Conservation (phyloP, 2,329 filamentous ascomycete species). For the Penicillium sp. region DNA sequence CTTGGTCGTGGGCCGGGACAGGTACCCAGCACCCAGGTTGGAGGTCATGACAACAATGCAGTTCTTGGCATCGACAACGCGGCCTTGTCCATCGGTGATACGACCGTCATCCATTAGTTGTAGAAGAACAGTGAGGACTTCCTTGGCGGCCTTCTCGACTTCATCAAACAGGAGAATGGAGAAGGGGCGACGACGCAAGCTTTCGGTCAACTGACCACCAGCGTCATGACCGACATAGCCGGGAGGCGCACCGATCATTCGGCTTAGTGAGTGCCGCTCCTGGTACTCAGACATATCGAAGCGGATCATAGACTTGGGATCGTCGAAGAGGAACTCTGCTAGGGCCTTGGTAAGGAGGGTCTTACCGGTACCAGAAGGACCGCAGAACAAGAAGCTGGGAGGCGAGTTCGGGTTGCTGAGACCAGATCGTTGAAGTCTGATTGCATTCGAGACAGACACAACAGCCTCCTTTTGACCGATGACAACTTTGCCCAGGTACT, state of each 20-base stretch:
- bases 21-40: conserved; percentile 91
- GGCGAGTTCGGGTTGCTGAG: conserved; percentile 95
- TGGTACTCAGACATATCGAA: conserved; percentile 99
- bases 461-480: conserved; percentile 95
- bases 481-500: conserved; percentile 76
- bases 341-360: conserved; percentile 95
- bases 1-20: conserved; percentile 73
- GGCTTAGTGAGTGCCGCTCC: conserved; percentile 88
- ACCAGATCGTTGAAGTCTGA: conserved; percentile 90
- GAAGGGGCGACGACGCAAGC: conserved; percentile 89
- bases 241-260: conserved; percentile 96
- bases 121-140: conserved; percentile 93
- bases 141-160: conserved; percentile 97
- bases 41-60: conserved; percentile 99
- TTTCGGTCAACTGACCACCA: conserved; percentile 93
- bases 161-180: conserved; percentile 98
- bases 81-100: conserved; percentile 96
- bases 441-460: conserved; percentile 88
- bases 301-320: conserved; percentile 94
- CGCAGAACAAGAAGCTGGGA: conserved; percentile 97
- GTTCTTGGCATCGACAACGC: conserved; percentile 92
- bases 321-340: conserved; percentile 97
- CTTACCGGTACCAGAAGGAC: conserved; percentile 97
- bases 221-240: conserved; percentile 97
- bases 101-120: conserved; percentile 99